Conservation (phyloP, 768 basidiomycete genomes). For the Lyophyllum atratum region DNA sequence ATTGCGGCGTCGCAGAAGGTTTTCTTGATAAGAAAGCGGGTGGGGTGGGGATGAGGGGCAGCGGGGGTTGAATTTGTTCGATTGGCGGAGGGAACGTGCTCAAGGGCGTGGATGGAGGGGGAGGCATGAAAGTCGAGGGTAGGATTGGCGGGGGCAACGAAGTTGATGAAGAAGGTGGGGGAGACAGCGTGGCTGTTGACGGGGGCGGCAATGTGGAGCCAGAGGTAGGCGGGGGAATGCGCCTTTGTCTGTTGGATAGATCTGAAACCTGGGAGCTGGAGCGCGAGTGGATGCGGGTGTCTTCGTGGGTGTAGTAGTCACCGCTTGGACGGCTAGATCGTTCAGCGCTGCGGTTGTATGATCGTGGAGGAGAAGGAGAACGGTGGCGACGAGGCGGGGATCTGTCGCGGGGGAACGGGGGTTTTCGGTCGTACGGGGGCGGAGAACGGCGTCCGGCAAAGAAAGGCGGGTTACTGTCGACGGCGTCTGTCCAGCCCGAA, state of each 20-base stretch:
- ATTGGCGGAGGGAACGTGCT: not conserved
- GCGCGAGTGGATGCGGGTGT: not conserved
- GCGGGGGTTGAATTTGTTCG: slow-evolving; percentile 7
- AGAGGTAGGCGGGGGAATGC: not conserved
- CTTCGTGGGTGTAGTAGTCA: not conserved
- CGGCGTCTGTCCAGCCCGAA: slow-evolving; percentile 21
- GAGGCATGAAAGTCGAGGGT: not conserved
- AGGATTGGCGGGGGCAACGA: not conserved
- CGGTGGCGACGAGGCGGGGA: not conserved
- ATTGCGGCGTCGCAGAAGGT: slow-evolving; percentile 4
- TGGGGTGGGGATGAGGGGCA: slow-evolving; percentile 18
- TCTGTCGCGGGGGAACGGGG: not conserved
- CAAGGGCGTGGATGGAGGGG: not conserved
- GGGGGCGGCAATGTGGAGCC: not conserved
- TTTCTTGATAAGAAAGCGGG: slow-evolving; percentile 14
- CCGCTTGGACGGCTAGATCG: not conserved
- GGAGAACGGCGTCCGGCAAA: not conserved
- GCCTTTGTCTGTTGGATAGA: not conserved
- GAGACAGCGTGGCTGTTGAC: slow-evolving; percentile 5
- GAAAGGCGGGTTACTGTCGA: not conserved
- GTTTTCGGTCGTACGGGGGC: not conserved
- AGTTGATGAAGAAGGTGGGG: not conserved
- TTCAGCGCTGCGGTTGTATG: not conserved
- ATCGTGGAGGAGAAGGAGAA: not conserved
- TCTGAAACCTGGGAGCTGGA: not conserved